A percentile compares a stretch with the other conserved stretches of the same genome.
phyloP scores from a whole-genome alignment of 1,284 basidiomycete genomes.

The Mycena citricolor region DNA sequence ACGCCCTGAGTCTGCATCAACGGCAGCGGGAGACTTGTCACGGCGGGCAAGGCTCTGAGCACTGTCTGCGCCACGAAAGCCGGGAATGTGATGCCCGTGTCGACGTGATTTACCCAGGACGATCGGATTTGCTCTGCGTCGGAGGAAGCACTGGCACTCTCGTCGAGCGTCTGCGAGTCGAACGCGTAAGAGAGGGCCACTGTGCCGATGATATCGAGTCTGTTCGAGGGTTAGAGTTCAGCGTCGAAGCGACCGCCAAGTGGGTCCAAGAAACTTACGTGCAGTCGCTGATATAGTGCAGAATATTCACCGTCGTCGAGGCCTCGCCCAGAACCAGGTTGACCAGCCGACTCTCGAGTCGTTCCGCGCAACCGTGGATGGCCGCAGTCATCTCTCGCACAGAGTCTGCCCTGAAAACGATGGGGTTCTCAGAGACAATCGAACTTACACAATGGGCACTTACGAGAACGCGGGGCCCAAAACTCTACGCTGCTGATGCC shows the following conservation, averaged over 20 bases:
- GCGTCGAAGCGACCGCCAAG: background rate
- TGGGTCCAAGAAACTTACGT: constrained; percentile 24
- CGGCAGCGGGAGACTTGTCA: constrained; percentile 30
- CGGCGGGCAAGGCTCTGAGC: constrained; percentile 33
- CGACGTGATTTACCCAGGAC: constrained; percentile 30
- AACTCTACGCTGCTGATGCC: constrained; percentile 32
- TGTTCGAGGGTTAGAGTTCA: constrained; percentile 7
- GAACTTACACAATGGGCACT: constrained; percentile 7
- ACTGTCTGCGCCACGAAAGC: constrained; percentile 33
- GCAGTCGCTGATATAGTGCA: constrained; percentile 25
- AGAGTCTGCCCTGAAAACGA: constrained; percentile 26
- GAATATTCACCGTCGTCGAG: constrained; percentile 23
- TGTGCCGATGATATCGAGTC: constrained; percentile 32
- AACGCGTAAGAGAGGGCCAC: constrained; percentile 38
- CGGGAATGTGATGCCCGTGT: constrained; percentile 25
- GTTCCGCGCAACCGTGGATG: constrained; percentile 30
- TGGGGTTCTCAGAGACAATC: background rate
- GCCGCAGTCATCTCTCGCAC: constrained; percentile 32
- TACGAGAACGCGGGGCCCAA: constrained; percentile 35
- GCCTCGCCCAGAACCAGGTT: constrained; percentile 26
- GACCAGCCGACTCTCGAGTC: constrained; percentile 25
- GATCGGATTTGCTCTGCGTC: constrained; percentile 32
- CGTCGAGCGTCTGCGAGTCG: constrained; percentile 23
- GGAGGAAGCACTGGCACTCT: constrained; percentile 7
- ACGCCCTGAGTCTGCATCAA: constrained; percentile 32